phyloP scores from a whole-genome alignment of 768 basidiomycete species.

The Leccinum broughii region DNA sequence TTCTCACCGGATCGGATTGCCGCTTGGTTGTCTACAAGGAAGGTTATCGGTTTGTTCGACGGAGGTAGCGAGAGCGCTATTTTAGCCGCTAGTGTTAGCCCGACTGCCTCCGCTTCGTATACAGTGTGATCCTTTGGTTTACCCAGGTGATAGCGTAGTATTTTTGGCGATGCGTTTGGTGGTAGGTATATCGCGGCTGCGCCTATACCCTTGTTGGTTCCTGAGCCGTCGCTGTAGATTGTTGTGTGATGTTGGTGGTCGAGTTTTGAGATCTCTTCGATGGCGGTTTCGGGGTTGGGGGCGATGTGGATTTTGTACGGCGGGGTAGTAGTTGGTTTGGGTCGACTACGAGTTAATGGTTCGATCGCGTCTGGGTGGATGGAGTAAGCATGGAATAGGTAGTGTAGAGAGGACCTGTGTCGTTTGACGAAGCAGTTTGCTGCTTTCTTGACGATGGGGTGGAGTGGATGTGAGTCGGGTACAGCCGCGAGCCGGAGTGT shows the following conservation, averaged over 20 bases:
- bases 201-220: not conserved
- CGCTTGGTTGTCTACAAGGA: no score
- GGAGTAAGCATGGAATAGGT: not conserved
- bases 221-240: not conserved
- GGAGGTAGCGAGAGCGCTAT: no score
- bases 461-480: not conserved
- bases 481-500: not conserved
- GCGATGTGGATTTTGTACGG: not conserved
- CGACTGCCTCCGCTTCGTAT: no score
- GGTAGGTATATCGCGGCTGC: not conserved
- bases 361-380: not conserved
- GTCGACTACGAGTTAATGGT: not conserved
- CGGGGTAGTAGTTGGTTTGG: not conserved
- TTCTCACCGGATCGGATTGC: no score
- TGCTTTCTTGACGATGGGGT: not conserved
- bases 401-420: not conserved
- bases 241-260: no score
- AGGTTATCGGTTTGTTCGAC: no score
- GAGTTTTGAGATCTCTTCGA: not conserved
- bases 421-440: no score
- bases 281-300: no score
- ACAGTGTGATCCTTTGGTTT: no score
- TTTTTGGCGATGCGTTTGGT: not conserved
- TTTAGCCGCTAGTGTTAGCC: no score
- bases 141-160: no score